Evolutionary conservation across 2,329 filamentous ascomycete genomes (phyloP), one percentile per base, ranked within the genome.

Genomic region (Clarireedia sp.): DNA sequence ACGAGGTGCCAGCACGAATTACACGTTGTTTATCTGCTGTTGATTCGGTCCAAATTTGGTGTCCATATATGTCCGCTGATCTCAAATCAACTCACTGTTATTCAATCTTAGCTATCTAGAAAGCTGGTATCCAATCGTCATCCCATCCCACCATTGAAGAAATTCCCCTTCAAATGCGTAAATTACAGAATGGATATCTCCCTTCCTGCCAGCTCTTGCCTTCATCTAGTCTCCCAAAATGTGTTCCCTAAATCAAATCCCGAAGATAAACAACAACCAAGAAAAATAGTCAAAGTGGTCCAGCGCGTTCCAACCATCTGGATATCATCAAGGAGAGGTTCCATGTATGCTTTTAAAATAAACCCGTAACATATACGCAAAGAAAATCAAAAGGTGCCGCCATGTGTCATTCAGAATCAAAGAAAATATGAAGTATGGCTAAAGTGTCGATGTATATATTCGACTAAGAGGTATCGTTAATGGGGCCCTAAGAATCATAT

Each of bases 301-400:
- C 47, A 38, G 17, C 33, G 26, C 48, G 37, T 50, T 37, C 40
- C 21, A 23, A 19, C 40, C 23, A 45, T 48, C 51, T 17, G 50
- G 46, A 55, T 43, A 55, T 55, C 52, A 43, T 51, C 38, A 40
- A 55, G 47, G 53, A 45, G 53, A 55, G 33, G n/a, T 55, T 9
- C 53, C 48, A 55, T 55, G 29, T 46, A 54, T 49, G 52, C 48
- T 38, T 38, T 51, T 51, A 10, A 45, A 23, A 50, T 12, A 49
- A 50, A 38, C 47, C 37, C 50, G 21, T 6, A 24, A 45, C 44
- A 45, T 26, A 26, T 26, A 26, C 46, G 14, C 12, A 40, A 43
- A 7, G 24, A 33, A 33, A 48, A 48, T n/a, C 9, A 48, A 38
- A 9, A 41, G 8, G 40, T 21, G 33, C 24, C 51, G 21, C 37